A percentile compares a stretch with the other conserved stretches of the same genome.
These are phyloP conservation scores for Melaleuca alternifolia DNA, from an alignment of 345 rosid genomes.

Conservation along the genomic window DNA sequence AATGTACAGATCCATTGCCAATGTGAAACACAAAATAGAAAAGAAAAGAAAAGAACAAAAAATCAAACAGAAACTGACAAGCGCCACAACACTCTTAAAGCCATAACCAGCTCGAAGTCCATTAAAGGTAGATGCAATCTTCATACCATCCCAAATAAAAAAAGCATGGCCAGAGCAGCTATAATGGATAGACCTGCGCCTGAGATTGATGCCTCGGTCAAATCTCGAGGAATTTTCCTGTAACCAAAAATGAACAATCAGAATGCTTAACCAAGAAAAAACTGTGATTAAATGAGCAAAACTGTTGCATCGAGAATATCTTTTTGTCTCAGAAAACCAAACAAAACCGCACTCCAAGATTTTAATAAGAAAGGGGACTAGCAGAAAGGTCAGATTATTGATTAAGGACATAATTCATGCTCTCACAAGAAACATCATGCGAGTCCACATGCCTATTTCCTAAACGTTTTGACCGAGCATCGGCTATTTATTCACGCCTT, in stretches of 20 bases:
- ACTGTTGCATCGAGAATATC: not conserved
- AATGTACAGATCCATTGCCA: not conserved
- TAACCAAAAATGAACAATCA: not conserved
- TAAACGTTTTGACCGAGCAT: not conserved
- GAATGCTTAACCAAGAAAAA: not conserved
- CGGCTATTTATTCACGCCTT: not conserved
- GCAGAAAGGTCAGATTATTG: not conserved
- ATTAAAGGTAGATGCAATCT: not conserved
- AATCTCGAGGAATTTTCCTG: slow-evolving; percentile 99
- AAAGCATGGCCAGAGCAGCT: slow-evolving; percentile 79
- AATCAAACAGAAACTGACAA: not conserved
- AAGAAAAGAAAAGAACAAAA: not conserved
- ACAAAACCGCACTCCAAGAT: not conserved
- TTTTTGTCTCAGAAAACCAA: not conserved
- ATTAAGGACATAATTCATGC: not conserved
- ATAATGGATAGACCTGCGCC: slow-evolving; percentile 92
- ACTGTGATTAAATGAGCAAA: not conserved
- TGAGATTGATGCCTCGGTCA: slow-evolving; percentile 93
- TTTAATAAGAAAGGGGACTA: not conserved
- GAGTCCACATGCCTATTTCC: not conserved
- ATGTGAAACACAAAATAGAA: not conserved
- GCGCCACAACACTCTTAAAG: not conserved
- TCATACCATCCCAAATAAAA: slow-evolving; percentile 97
- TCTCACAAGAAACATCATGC: not conserved
- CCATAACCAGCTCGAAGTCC: not conserved